phyloP scores from a whole-genome alignment of 2,329 filamentous ascomycete genomes.

The Emergomyces pasteurianus region DNA sequence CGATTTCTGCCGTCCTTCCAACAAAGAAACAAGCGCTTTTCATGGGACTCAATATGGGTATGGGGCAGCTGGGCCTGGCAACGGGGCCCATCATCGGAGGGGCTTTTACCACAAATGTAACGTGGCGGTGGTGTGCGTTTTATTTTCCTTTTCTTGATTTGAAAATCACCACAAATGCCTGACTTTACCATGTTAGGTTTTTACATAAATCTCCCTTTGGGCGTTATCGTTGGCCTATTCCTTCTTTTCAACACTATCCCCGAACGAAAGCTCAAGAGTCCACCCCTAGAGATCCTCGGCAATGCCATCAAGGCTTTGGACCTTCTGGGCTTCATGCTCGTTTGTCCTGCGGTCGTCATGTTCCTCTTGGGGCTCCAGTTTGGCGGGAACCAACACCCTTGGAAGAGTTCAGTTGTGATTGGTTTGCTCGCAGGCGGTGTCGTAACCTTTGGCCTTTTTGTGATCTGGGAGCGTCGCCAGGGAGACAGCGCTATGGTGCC shows the following conservation, averaged over 20 bases:
- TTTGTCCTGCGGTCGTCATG: slow-evolving; percentile 23
- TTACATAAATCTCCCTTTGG: slow-evolving; percentile 28
- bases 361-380: slow-evolving; percentile 29
- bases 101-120: slow-evolving; percentile 25
- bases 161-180: background rate
- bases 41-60: slow-evolving; percentile 11
- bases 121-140: slow-evolving; percentile 32
- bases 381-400: slow-evolving; percentile 22
- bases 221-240: slow-evolving; percentile 16
- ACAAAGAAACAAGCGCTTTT: slow-evolving; percentile 10
- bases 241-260: slow-evolving; percentile 20
- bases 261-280: slow-evolving; percentile 14
- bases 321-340: slow-evolving; percentile 23
- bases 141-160: background rate
- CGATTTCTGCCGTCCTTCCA: slow-evolving; percentile 13
- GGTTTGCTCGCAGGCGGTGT: slow-evolving; percentile 22
- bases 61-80: slow-evolving; percentile 24
- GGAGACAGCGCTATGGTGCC: slow-evolving; percentile 30
- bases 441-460: slow-evolving; percentile 20
- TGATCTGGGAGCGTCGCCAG: slow-evolving; percentile 24
- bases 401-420: slow-evolving; percentile 24
- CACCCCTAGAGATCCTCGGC: slow-evolving; percentile 12
- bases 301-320: slow-evolving; percentile 24
- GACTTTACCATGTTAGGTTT: slow-evolving; percentile 16
- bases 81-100: slow-evolving; percentile 33